phyloP scores from a whole-genome alignment of 768 basidiomycete genomes.

The Pholiota microspora region DNA sequence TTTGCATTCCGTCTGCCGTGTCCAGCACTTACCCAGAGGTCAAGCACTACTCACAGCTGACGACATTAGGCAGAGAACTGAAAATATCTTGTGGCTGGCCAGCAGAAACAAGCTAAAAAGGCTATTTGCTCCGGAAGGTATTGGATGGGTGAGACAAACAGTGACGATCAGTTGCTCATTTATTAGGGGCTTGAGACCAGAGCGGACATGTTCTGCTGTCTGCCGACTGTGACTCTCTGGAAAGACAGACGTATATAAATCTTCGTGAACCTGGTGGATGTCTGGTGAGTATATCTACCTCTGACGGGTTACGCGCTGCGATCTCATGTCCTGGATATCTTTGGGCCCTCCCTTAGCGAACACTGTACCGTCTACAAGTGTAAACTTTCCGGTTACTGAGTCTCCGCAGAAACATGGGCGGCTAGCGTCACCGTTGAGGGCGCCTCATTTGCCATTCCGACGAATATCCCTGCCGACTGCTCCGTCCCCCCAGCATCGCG shows the following conservation, averaged over 20 bases:
- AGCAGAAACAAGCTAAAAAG: slow-evolving; percentile 13
- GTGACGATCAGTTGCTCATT: neutral
- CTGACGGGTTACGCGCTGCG: no score
- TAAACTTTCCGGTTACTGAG: slow-evolving; percentile 16
- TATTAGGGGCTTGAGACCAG: slow-evolving; percentile 4
- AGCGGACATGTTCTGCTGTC: neutral
- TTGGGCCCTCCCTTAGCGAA: slow-evolving; percentile 2
- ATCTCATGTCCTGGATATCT: slow-evolving; percentile 1
- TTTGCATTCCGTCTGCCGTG: neutral
- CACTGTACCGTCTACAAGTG: slow-evolving; percentile 5
- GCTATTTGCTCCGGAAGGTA: slow-evolving; percentile 11
- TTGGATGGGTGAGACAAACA: slow-evolving; percentile 7
- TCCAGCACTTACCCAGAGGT: neutral
- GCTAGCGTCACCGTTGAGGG: slow-evolving; percentile 32
- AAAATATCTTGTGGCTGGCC: neutral
- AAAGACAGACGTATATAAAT: slow-evolving; percentile 1
- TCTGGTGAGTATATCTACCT: slow-evolving; percentile 11
- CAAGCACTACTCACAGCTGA: no score
- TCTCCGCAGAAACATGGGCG: slow-evolving; percentile 18
- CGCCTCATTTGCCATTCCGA: slow-evolving; percentile 57
- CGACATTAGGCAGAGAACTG: neutral
- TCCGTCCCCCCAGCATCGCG: slow-evolving; percentile 51
- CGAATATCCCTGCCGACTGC: slow-evolving; percentile 59
- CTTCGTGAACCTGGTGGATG: slow-evolving; percentile 3
- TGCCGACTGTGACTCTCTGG: neutral